Percentiles rank a stretch among this genome's conserved stretches.
Evolutionary conservation across 2,329 filamentous ascomycete species (phyloP).

Genomic region (Coniochaeta sp.): DNA sequence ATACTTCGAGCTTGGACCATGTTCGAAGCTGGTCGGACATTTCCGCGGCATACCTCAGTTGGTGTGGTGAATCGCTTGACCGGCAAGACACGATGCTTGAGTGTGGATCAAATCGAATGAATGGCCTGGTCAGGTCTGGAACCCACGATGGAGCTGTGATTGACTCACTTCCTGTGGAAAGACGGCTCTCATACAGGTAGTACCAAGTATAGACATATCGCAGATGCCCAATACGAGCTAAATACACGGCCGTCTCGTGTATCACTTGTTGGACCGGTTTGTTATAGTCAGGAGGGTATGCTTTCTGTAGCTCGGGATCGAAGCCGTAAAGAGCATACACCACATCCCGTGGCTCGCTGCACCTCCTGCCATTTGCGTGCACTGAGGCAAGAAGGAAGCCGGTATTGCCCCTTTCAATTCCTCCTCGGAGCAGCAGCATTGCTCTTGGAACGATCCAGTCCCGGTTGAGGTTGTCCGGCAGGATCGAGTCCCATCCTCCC

Average conservation of each 20-base stretch:
- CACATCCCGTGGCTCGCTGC: neutral
- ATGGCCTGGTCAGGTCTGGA: neutral
- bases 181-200: neutral
- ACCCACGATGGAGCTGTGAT: neutral
- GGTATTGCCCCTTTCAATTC: neutral
- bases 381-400: neutral
- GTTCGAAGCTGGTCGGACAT: neutral
- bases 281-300: neutral
- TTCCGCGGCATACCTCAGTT: too few relatives aligned
- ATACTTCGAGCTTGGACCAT: neutral
- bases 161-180: neutral
- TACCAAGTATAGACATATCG: neutral
- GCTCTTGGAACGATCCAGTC: too few relatives aligned
- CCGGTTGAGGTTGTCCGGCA: too few relatives aligned
- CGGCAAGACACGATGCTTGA: too few relatives aligned
- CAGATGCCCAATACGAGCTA: neutral
- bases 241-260: neutral
- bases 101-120: too few relatives aligned
- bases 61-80: too few relatives aligned
- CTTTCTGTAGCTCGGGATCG: neutral
- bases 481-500: too few relatives aligned
- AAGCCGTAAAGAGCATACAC: neutral
- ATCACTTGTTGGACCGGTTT: neutral
- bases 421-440: too few relatives aligned
- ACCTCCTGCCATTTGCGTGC: neutral